Evolutionary conservation across 2,329 filamentous ascomycete genomes (phyloP).

Genomic region (Salinomyces thailandicus): DNA sequence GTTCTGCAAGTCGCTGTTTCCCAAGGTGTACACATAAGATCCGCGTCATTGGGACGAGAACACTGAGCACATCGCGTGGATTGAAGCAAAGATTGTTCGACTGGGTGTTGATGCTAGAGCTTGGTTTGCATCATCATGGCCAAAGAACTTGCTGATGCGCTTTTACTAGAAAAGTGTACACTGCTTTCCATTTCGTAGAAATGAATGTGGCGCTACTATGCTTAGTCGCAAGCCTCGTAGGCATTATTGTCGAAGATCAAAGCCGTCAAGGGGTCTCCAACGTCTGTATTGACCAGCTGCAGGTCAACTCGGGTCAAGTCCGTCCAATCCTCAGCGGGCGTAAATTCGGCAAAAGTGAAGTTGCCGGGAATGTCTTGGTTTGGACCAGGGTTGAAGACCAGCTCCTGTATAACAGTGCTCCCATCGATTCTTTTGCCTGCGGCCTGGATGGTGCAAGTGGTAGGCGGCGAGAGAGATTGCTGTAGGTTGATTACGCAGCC

Average conservation of each 20-base stretch:
- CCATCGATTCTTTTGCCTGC: neutral
- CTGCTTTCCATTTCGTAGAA: too few species aligned
- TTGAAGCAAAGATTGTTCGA: too few species aligned
- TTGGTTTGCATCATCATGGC: too few species aligned
- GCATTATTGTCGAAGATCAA: slow-evolving; percentile 3
- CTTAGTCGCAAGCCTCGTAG: slow-evolving; percentile 5
- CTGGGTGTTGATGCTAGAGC: too few species aligned
- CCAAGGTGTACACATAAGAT: too few species aligned
- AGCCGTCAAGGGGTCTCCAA: neutral
- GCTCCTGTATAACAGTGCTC: neutral
- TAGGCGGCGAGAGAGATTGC: neutral
- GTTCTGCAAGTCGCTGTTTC: too few species aligned
- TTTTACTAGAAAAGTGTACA: too few species aligned
- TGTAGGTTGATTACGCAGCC: slow-evolving; percentile 1
- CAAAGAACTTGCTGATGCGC: too few species aligned
- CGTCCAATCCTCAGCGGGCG: neutral
- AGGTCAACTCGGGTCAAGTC: neutral
- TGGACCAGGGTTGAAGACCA: neutral
- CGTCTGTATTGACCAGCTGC: neutral
- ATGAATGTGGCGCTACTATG: too few species aligned
- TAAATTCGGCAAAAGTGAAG: slow-evolving; percentile 1
- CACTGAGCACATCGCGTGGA: too few species aligned
- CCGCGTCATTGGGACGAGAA: too few species aligned
- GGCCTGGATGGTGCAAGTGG: slow-evolving; percentile 1
- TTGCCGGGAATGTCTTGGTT: slow-evolving; percentile 2